A percentile compares a stretch with the other conserved stretches of the same genome.
Evolutionary conservation across 208 protist genomes (phyloP).

Genomic region (Wallacemonas collosoma): DNA sequence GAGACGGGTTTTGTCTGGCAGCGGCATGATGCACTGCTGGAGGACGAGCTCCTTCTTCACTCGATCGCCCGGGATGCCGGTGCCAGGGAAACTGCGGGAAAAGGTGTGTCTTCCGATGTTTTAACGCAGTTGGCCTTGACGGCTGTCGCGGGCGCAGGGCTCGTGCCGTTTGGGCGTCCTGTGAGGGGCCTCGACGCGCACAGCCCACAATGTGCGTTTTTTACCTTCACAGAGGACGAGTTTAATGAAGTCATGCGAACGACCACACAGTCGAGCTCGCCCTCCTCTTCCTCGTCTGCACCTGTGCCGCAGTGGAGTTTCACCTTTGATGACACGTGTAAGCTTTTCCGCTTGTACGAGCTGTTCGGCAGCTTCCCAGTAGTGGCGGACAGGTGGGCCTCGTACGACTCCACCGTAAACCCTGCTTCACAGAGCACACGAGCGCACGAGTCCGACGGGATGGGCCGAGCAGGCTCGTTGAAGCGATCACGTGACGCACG

Average conservation of each 20-base stretch:
- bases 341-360: conserved; percentile 53
- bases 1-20: neutral
- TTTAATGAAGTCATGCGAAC: conserved; percentile 30
- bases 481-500: neutral
- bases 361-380: conserved; percentile 67
- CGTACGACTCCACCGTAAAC: conserved; percentile 2
- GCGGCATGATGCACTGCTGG: neutral
- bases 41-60: neutral
- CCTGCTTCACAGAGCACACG: neutral
- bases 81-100: neutral
- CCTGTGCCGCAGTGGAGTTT: conserved; percentile 13
- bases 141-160: neutral
- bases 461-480: neutral
- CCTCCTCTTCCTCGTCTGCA: neutral
- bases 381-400: conserved; percentile 53
- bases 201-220: conserved; percentile 23
- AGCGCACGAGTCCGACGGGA: too few relatives aligned
- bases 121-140: neutral
- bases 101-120: neutral
- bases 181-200: neutral
- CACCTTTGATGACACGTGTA: conserved; percentile 35
- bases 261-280: neutral
- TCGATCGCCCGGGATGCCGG: neutral
- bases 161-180: neutral
- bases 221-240: conserved; percentile 55